Evolutionary conservation across 441 rosid genomes (phyloP), one percentile per base, ranked within the genome.

Genomic region (Croton setiger): DNA sequence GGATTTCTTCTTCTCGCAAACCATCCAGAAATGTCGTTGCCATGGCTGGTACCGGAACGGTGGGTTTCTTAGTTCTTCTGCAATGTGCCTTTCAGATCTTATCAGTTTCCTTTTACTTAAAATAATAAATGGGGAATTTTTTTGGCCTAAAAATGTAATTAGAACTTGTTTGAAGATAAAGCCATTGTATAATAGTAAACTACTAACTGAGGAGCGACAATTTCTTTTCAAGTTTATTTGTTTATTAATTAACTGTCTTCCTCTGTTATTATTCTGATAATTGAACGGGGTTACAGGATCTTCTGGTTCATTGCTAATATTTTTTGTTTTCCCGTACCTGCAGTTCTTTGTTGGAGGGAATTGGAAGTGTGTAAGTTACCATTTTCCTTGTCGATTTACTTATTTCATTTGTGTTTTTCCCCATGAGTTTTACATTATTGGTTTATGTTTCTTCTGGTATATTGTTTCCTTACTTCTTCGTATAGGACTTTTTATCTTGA

Each of bases 281-380:
- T n/a, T n/a, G n/a, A n/a, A n/a, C n/a, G n/a, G n/a, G n/a, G n/a
- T n/a, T n/a, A n/a, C n/a, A n/a, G n/a, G n/a, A n/a, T n/a, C n/a
- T n/a, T n/a, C n/a, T n/a, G n/a, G n/a, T n/a, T n/a, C n/a, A n/a
- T n/a, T n/a, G n/a, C n/a, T n/a, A 3, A 54, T 69, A 10, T 64
- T 58, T 59, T 37, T 64, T n/a, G 48, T 56, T 61, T 51, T 60
- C 66, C 27, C n/a, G n/a, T 72, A 13, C 27, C 79, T 88, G 89
- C 95, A 92, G 99, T 95, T 95, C 80, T 92, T 95, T 78, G 98
- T 95, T 69, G 98, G 97, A 55, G 99, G 99, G 70, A 94, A 92
- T 78, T 95, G 99, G 98, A 95, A 95, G 67, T 95, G 97, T 79
- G 99, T 95, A 88, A 87, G 99, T 75, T 58, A 61, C 63, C 49